phyloP scores from a whole-genome alignment of 1,284 basidiomycete genomes.

The Trametes hirsuta region DNA sequence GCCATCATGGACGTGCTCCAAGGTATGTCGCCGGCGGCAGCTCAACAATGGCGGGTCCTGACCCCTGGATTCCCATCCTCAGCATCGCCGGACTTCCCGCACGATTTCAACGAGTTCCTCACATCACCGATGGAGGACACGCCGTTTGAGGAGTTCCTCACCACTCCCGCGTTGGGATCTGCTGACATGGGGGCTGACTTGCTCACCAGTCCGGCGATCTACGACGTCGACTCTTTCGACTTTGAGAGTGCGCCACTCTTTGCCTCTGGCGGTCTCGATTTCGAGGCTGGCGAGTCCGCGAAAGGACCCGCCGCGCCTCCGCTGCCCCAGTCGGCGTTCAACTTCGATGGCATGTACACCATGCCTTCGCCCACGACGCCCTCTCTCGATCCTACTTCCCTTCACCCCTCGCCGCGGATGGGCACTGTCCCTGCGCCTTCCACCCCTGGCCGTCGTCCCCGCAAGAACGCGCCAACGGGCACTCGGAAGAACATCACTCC shows the following conservation, averaged over 20 bases:
- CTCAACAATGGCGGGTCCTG: neutral
- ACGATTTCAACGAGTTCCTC: slow-evolving; percentile 40
- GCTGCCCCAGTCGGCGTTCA: slow-evolving; percentile 26
- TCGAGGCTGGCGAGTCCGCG: slow-evolving; percentile 18
- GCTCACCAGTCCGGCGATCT: slow-evolving; percentile 45
- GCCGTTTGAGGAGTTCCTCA: slow-evolving; percentile 61
- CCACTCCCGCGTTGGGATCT: slow-evolving; percentile 50
- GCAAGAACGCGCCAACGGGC: slow-evolving; percentile 43
- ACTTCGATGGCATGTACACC: slow-evolving; percentile 44
- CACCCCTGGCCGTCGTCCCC: slow-evolving; percentile 45
- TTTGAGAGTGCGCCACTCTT: slow-evolving; percentile 39
- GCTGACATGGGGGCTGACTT: slow-evolving; percentile 37
- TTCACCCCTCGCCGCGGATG: slow-evolving; percentile 39
- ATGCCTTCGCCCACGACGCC: slow-evolving; percentile 50
- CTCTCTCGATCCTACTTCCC: slow-evolving; percentile 44
- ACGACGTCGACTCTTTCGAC: slow-evolving; percentile 37
- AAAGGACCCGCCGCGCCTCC: slow-evolving; percentile 22
- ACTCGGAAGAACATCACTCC: slow-evolving; percentile 49
- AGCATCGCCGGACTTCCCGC: slow-evolving; percentile 44
- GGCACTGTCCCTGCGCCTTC: slow-evolving; percentile 27
- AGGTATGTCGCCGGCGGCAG: slow-evolving; percentile 33
- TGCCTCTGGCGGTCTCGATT: slow-evolving; percentile 22
- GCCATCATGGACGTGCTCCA: slow-evolving; percentile 47
- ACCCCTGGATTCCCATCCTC: neutral
- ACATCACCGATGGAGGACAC: slow-evolving; percentile 55